These are phyloP conservation scores for Luffa acutangula DNA, from an alignment of 306 rosid genomes.

Conservation along the genomic window DNA sequence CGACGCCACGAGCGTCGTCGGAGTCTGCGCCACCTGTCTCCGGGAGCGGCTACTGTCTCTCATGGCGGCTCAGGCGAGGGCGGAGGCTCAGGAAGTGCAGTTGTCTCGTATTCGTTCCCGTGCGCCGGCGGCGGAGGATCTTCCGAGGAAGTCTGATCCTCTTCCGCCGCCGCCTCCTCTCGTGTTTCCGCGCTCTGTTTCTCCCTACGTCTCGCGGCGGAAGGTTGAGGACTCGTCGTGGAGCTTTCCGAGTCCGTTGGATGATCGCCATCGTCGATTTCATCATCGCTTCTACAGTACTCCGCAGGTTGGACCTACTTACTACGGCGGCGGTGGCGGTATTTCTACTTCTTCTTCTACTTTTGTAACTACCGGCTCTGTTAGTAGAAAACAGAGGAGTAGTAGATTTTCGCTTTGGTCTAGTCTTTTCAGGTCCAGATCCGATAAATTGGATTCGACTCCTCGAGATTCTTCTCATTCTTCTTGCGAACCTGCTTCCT, in stretches of 20 bases:
- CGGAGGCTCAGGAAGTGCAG: slow-evolving; percentile 22
- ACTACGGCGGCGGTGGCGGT: slow-evolving; percentile 1
- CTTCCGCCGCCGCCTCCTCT: slow-evolving; percentile 32
- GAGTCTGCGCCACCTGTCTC: slow-evolving; percentile 86
- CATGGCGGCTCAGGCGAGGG: slow-evolving; percentile 50
- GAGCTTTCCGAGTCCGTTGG: slow-evolving; percentile 9
- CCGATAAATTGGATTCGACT: slow-evolving; percentile 29
- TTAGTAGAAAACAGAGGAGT: slow-evolving; percentile 33
- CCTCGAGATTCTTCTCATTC: slow-evolving; percentile 20
- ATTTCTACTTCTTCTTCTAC: background rate
- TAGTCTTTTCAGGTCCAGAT: slow-evolving; percentile 32
- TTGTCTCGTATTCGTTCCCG: slow-evolving; percentile 27
- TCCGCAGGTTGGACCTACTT: slow-evolving; percentile 71
- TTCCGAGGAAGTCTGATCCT: slow-evolving; percentile 29
- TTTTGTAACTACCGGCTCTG: slow-evolving; percentile 16
- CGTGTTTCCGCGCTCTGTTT: slow-evolving; percentile 79
- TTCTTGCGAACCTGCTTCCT: slow-evolving; percentile 16
- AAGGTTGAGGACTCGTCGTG: slow-evolving; percentile 38
- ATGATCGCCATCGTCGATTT: slow-evolving; percentile 7
- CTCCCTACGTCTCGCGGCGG: slow-evolving; percentile 52
- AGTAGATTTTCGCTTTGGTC: slow-evolving; percentile 31
- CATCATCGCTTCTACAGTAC: slow-evolving; percentile 52
- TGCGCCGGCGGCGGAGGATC: slow-evolving; percentile 14
- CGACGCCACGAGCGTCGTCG: slow-evolving; percentile 55
- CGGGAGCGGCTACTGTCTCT: slow-evolving; percentile 62